A percentile compares a stretch with the other conserved stretches of the same genome.
Evolutionary conservation across 768 basidiomycete genomes (phyloP).

Genomic region (Hericium alpestre): DNA sequence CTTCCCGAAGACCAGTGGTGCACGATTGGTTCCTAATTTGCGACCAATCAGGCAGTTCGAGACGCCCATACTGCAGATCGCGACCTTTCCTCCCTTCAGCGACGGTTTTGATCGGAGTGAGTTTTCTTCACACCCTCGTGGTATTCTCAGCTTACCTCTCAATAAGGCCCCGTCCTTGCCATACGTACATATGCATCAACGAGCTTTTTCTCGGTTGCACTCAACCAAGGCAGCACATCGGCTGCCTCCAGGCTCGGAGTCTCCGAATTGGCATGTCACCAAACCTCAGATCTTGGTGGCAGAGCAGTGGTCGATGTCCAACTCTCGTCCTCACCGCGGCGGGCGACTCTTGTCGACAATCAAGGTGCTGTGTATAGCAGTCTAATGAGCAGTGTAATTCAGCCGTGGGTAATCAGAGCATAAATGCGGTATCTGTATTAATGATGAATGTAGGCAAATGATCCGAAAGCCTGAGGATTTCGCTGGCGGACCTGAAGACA

Average conservation of each 20-base stretch:
- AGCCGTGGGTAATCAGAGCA: background rate
- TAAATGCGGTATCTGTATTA: background rate
- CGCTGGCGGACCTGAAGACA: conserved; percentile 12
- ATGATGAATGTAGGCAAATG: background rate
- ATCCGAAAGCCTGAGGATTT: conserved; percentile 4
- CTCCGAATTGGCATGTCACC: conserved; percentile 5
- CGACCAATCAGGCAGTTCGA: conserved; percentile 37
- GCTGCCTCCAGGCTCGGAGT: background rate
- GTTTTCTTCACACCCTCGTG: conserved; percentile 1
- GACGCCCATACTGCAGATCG: conserved; percentile 62
- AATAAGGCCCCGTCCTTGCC: conserved; percentile 21
- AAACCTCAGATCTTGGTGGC: conserved; percentile 30
- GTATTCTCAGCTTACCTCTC: background rate
- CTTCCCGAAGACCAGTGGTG: conserved; percentile 16
- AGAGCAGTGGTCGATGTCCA: conserved; percentile 38
- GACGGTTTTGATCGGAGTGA: background rate
- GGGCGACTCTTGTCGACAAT: conserved; percentile 1
- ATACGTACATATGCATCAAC: conserved; percentile 39
- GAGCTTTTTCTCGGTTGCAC: background rate
- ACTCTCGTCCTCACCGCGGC: conserved; percentile 16
- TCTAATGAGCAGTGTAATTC: background rate
- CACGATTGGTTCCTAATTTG: conserved; percentile 31
- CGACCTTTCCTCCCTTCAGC: conserved; percentile 1
- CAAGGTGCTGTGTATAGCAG: conserved; percentile 5
- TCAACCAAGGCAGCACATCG: background rate